A percentile compares a stretch with the other conserved stretches of the same genome.
Conservation (phyloP, 2,329 filamentous ascomycete species). For the Plectosphaerella sp. region DNA sequence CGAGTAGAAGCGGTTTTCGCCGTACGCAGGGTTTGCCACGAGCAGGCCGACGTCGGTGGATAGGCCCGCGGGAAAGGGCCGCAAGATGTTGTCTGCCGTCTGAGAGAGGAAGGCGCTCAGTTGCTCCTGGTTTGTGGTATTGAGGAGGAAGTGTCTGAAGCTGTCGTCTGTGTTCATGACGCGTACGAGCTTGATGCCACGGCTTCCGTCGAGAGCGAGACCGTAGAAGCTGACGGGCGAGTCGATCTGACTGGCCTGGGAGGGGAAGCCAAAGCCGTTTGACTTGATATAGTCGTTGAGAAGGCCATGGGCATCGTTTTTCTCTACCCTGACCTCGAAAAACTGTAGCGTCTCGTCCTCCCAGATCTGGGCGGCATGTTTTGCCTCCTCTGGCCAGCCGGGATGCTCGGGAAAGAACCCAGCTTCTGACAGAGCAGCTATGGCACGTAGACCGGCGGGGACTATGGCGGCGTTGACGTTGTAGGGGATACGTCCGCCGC, state of each 20-base stretch:
- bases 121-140: slow-evolving; percentile 52
- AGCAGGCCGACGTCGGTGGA: slow-evolving; percentile 52
- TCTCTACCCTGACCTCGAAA: slow-evolving; percentile 43
- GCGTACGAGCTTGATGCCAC: slow-evolving; percentile 42
- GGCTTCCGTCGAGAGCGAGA: slow-evolving; percentile 49
- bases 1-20: slow-evolving; percentile 38
- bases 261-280: slow-evolving; percentile 8
- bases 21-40: slow-evolving; percentile 58
- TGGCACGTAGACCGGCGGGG: slow-evolving; percentile 56
- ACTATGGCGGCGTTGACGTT: slow-evolving; percentile 61
- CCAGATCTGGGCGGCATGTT: slow-evolving; percentile 53
- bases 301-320: slow-evolving; percentile 34
- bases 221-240: slow-evolving; percentile 48
- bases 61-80: slow-evolving; percentile 55
- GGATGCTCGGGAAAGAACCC: slow-evolving; percentile 46
- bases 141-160: slow-evolving; percentile 59
- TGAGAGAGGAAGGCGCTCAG: slow-evolving; percentile 52
- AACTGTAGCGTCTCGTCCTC: slow-evolving; percentile 56
- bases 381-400: slow-evolving; percentile 40
- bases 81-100: slow-evolving; percentile 51
- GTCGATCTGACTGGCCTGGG: slow-evolving; percentile 7
- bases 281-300: slow-evolving; percentile 41
- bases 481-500: slow-evolving; percentile 59
- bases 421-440: slow-evolving; percentile 43
- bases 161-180: slow-evolving; percentile 62